Evolutionary conservation across 257 asterid genomes (phyloP), one percentile per base, ranked within the genome.

Genomic region (Forsythia viridissima): DNA sequence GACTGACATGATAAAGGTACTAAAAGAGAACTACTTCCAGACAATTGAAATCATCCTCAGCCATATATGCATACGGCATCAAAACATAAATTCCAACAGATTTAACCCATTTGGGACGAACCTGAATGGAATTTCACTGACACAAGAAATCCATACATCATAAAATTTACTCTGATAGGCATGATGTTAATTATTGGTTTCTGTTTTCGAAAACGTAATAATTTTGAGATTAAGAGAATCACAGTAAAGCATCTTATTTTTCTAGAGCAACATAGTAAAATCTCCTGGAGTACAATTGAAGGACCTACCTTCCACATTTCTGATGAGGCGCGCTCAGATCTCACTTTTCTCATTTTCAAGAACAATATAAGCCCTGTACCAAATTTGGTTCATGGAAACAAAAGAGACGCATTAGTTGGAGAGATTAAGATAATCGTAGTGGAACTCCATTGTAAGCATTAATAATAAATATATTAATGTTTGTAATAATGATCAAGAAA

Each of bases 321-420:
- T 69, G 91, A 90, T 8, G 94, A 86, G 79, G 90, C 92, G 77
- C 85, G 91, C 77, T 95, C 99, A 51, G 98, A 93, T 87, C 94
- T 93, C 85, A 95, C 97, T 88, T 89, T 92, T 82, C 87, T 91
- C 99, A 95, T 95, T 89, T 93, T 95, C 90, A 91, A 79, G 92
- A 91, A 93, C 84, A 95, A 78, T 24, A 90, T 72, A 70, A 90
- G 88, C 74, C 99, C 99, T 95, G 92, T 41, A 39, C 77, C 44
- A 67, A 74, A 81, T 61, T 76, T 6, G 63, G 59, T 24, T 46
- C 71, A 78, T 76, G 39, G 74, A 76, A 80, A 72, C 24, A 16
- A 42, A 73, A 48, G 76, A 72, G 10, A 72, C 55, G 59, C 39
- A 81, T 34, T 57, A 77, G 78, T 59, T 59, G 21, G 39, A 71